Percentiles rank a stretch among this genome's conserved stretches.
phyloP scores from a whole-genome alignment of 768 basidiomycete species.

The Megacollybia marginata region DNA sequence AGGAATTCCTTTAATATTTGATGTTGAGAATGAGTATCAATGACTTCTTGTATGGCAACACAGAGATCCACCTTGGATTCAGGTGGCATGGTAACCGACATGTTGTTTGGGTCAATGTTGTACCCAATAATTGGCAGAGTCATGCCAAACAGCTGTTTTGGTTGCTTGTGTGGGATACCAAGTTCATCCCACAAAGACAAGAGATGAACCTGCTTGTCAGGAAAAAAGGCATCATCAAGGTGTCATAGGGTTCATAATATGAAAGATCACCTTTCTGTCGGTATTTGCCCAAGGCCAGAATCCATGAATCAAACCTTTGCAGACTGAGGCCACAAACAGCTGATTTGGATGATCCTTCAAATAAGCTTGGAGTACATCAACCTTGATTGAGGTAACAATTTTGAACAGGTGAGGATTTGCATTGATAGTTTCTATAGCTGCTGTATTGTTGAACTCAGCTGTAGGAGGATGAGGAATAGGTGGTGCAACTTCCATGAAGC shows the following conservation, averaged over 20 bases:
- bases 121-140: constrained; percentile 19
- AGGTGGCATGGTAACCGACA: background rate
- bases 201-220: background rate
- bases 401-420: too few relatives aligned
- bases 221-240: background rate
- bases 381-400: too few relatives aligned
- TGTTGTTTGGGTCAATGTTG: constrained; percentile 11
- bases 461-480: too few relatives aligned
- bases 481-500: too few relatives aligned
- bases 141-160: constrained; percentile 12
- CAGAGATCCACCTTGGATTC: background rate
- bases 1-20: constrained; percentile 14
- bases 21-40: background rate
- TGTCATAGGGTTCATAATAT: background rate
- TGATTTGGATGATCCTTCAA: too few relatives aligned
- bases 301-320: too few relatives aligned
- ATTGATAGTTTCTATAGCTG: too few relatives aligned
- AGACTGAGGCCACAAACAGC: too few relatives aligned
- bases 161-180: constrained; percentile 3
- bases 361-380: too few relatives aligned
- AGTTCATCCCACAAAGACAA: constrained; percentile 12
- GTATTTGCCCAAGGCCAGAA: too few relatives aligned
- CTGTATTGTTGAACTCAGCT: too few relatives aligned
- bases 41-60: background rate
- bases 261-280: background rate